phyloP scores from a whole-genome alignment of 768 basidiomycete species.

The Mycena chlorophos region DNA sequence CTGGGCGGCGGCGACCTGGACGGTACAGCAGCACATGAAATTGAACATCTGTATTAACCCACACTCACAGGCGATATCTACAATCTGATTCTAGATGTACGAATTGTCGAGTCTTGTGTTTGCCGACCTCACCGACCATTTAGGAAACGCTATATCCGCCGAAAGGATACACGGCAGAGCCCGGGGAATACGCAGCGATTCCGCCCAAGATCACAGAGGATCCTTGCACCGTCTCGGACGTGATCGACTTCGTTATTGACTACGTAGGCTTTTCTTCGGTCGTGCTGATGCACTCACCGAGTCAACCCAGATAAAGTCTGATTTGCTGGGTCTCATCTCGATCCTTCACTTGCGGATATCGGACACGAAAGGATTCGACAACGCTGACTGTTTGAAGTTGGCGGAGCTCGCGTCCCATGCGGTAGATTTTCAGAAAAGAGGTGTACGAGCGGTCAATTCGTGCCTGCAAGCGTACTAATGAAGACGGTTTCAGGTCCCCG shows the following conservation, averaged over 20 bases:
- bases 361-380: constrained; percentile 38
- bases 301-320: constrained; percentile 31
- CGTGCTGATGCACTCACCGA: neutral
- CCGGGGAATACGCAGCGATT: constrained; percentile 43
- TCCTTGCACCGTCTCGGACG: constrained; percentile 41
- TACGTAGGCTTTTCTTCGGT: constrained; percentile 29
- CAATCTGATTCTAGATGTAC: constrained; percentile 46
- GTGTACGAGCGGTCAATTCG: constrained; percentile 23
- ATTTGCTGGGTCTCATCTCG: constrained; percentile 43
- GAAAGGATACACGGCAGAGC: constrained; percentile 13
- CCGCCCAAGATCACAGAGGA: constrained; percentile 31
- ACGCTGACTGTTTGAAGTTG: constrained; percentile 38
- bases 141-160: constrained; percentile 34
- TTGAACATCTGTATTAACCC: too few relatives aligned
- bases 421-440: constrained; percentile 50
- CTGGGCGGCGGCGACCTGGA: constrained; percentile 58
- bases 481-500: constrained; percentile 27
- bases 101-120: constrained; percentile 11
- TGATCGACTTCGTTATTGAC: constrained; percentile 49
- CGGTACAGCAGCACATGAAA: too few relatives aligned
- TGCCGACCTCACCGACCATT: neutral
- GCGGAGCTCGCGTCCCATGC: constrained; percentile 49
- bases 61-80: constrained; percentile 52
- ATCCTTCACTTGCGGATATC: constrained; percentile 45
- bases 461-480: neutral